Percentiles rank a stretch among this genome's conserved stretches.
Conservation (phyloP, 148 eudicot species). For the Talinum fruticosum region DNA sequence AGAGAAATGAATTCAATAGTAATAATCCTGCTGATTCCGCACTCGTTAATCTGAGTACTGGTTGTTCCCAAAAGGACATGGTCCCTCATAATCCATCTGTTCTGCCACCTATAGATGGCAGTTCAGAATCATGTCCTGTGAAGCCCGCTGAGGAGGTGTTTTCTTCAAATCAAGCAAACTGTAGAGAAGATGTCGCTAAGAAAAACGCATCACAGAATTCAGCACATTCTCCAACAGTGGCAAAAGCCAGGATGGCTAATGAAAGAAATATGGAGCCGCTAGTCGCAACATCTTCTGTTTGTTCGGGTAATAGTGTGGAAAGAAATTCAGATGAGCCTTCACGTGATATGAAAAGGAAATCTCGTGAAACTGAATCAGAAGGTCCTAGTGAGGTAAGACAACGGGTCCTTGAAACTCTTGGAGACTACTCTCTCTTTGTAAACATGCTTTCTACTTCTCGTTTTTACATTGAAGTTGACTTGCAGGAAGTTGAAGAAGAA, state of each 20-base stretch:
- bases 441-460: constrained; percentile 14
- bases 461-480: not conserved
- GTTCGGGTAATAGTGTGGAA: constrained; percentile 86
- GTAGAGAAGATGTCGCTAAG: constrained; percentile 20
- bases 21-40: constrained; percentile 30
- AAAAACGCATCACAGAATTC: constrained; percentile 25
- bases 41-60: constrained; percentile 25
- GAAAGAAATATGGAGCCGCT: constrained; percentile 47
- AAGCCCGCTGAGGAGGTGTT: constrained; percentile 31
- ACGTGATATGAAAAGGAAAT: constrained; percentile 57
- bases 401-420: not conserved
- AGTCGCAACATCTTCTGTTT: constrained; percentile 70
- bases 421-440: not conserved
- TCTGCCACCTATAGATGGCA: constrained; percentile 20
- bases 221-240: constrained; percentile 23
- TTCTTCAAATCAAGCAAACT: constrained; percentile 17
- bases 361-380: constrained; percentile 66
- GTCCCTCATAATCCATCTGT: constrained; percentile 26
- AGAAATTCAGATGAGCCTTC: constrained; percentile 58
- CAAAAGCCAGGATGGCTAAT: constrained; percentile 30
- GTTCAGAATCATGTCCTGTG: constrained; percentile 22
- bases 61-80: constrained; percentile 31
- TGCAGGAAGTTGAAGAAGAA: constrained; percentile 85
- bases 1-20: constrained; percentile 21
- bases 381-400: constrained; percentile 72